Percentiles rank a stretch among this genome's conserved stretches.
These are phyloP conservation scores for Sugiyamaella lignohabitans DNA, from an alignment of 805 yeast genomes.

Conservation along the genomic window DNA sequence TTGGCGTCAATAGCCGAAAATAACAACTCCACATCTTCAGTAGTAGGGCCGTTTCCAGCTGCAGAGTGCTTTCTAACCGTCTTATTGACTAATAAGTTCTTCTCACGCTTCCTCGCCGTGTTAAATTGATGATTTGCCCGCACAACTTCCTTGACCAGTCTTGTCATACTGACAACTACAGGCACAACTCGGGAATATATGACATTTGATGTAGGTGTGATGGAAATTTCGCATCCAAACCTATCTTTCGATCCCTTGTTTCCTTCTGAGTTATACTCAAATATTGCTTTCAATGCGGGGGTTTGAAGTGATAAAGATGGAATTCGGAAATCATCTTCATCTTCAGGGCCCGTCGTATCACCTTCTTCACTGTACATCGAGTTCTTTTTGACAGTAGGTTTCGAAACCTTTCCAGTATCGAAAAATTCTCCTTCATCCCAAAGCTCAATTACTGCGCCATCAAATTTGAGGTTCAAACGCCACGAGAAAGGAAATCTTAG, in stretches of 20 bases:
- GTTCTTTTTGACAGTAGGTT: background rate
- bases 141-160: slow-evolving; percentile 41
- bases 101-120: background rate
- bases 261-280: slow-evolving; percentile 40
- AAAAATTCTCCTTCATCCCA: slow-evolving; percentile 21
- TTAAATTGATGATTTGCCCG: slow-evolving; percentile 8
- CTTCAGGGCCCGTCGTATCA: slow-evolving; percentile 1
- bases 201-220: slow-evolving; percentile 66
- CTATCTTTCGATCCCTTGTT: slow-evolving; percentile 12
- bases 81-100: background rate
- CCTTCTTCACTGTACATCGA: too few species aligned
- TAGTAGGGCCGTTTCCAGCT: background rate
- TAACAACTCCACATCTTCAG: slow-evolving; percentile 15
- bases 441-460: slow-evolving; percentile 23
- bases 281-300: slow-evolving; percentile 60
- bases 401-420: background rate
- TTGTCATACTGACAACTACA: slow-evolving; percentile 52
- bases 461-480: slow-evolving; percentile 18
- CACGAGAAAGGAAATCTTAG: slow-evolving; percentile 19
- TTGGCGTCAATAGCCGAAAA: slow-evolving; percentile 50
- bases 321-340: background rate
- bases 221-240: slow-evolving; percentile 44
- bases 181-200: slow-evolving; percentile 75
- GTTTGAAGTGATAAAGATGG: slow-evolving; percentile 50
- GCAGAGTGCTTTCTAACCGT: background rate